Evolutionary conservation across 2,329 filamentous ascomycete genomes (phyloP), one percentile per base, ranked within the genome.

Genomic region (Colletotrichum spinosum): DNA sequence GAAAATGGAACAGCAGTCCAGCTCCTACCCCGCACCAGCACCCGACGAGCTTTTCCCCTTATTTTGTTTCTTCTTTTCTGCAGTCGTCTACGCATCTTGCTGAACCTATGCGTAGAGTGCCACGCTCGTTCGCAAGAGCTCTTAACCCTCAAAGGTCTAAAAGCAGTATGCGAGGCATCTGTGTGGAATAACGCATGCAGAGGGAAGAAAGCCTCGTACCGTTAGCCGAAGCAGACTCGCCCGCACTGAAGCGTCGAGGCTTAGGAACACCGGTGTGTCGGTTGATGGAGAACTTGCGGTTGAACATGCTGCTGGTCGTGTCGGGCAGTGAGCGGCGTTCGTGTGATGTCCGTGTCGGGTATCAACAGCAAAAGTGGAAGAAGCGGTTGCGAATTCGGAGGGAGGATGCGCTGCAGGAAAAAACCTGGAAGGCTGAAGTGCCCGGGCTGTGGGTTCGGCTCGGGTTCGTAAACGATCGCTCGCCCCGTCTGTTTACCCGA

Each of bases 251-350:
- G 70, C 87, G 84, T 68, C 87, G 81, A 45, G 81, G 79, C 73
- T 87, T 84, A 65, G 88, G 88, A 45, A 84, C 83, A 71, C 88
- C 88, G 56, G 88, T 89, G 73, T 88, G 86, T 73, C 87, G 83
- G 78, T 90, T 89, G 79, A 90, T 89, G 68, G 86, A 89, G 77
- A 90, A 90, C 75, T 89, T 88, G 79, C 88, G 83, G 74, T 80
- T 78, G 71, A 86, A 86, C 80, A 85, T 84, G 79, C 15, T 35
- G 33, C 38, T 35, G 25, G 25, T 25, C 25, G 25, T 25, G 10
- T 44, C 39, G 44, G 15, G 38, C 42, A 41, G 42, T 17, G 25
- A 25, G 25, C 25, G 25, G 25, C 25, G 25, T 25, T 25, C 25
- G 25, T 25, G 25, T 25, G 4, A 5, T 25, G 25, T 25, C 25